Evolutionary conservation across 257 asterid species (phyloP), one percentile per base, ranked within the genome.

Genomic region (Rauvolfia tetraphylla): DNA sequence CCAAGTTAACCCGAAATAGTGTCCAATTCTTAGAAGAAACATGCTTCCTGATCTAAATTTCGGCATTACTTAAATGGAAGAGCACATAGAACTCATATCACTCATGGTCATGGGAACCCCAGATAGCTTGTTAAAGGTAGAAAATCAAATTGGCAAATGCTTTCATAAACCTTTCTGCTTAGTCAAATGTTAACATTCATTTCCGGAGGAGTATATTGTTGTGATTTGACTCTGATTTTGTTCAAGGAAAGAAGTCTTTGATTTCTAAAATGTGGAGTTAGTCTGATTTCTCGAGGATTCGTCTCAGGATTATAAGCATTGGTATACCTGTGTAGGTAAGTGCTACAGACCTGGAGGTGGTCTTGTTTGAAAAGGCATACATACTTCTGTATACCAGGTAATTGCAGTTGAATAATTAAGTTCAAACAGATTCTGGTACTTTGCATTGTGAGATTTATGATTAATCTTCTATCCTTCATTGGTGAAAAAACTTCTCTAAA

Each of bases 341-440:
- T 22, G 44, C 72, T 5, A 42, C 46, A 18, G 51, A 38, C 3
- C n/a, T 67, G 42, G 72, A 67, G 27, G 14, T 31, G 27, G 72
- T 67, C 25, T 67, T 67, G 48, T 5, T 42, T 34, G 72, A 67
- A 42, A n/a, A 42, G 46, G 72, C 72, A 38, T 67, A 67, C 27
- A 67, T 67, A 7, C 72, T 67, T 3, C 29, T 67, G 7, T 67
- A 67, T 67, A 23, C 72, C 72, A 67, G 49, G 72, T 67, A 67
- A 56, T 7, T 56, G 27, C 62, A 56, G 27, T 56, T 56, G 62
- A 56, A 56, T 23, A 20, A 23, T 56, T 6, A 5, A 49, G 8
- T 53, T 3, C 14, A 53, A 20, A 56, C 62, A 56, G 62, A 56
- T 56, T 29, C 62, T 23, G 29, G 29, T 56, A 56, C 62, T 56